These are phyloP conservation scores for Aquanectria penicillioides DNA, from an alignment of 2,329 filamentous ascomycete species.

Conservation along the genomic window DNA sequence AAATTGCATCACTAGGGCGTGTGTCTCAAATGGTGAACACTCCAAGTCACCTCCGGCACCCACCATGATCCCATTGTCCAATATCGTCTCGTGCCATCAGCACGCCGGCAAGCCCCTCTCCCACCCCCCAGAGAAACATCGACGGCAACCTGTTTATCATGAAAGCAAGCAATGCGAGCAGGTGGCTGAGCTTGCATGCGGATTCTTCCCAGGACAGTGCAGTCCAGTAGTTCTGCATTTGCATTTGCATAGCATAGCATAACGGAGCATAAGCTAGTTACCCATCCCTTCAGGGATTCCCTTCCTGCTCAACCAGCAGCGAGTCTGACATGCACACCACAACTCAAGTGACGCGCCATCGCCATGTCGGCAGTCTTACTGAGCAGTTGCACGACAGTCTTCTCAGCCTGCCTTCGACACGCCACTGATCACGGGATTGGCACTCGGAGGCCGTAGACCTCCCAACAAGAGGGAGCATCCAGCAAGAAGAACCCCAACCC, in stretches of 20 bases:
- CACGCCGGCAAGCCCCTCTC: neutral
- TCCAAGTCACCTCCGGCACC: neutral
- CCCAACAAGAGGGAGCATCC: neutral
- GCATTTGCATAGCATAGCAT: neutral
- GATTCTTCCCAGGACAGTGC: neutral
- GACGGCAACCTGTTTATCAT: conserved; percentile 9
- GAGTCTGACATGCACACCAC: conserved; percentile 23
- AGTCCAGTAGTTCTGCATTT: conserved; percentile 11
- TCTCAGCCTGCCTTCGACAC: neutral
- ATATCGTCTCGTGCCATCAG: neutral
- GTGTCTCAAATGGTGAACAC: neutral
- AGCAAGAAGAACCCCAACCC: conserved; percentile 7
- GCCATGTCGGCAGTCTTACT: conserved; percentile 19
- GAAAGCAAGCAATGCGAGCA: conserved; percentile 1
- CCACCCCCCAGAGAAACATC: neutral
- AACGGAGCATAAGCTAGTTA: neutral
- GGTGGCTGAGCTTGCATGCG: conserved; percentile 17
- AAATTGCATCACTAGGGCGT: neutral
- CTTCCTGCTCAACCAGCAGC: neutral
- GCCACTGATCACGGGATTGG: conserved; percentile 9
- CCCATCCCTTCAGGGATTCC: neutral
- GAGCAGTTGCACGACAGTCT: conserved; percentile 14
- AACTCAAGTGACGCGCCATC: conserved; percentile 16
- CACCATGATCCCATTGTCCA: neutral
- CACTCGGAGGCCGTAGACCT: neutral